Evolutionary conservation across 1,284 basidiomycete species (phyloP), one percentile per base, ranked within the genome.

Genomic region (Cystobasidiaceae sp.): DNA sequence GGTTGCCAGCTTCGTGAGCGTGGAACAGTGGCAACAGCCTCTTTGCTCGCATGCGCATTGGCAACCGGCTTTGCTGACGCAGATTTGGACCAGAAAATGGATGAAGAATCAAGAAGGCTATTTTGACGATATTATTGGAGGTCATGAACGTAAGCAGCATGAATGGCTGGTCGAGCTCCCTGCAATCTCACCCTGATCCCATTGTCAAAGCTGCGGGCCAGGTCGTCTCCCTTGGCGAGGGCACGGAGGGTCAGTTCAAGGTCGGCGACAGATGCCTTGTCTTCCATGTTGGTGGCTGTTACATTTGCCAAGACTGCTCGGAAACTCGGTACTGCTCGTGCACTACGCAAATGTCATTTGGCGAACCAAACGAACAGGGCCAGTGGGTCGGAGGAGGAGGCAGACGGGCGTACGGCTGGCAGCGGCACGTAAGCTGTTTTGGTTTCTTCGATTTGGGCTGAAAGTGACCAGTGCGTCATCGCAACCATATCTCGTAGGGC

Each of bases 81-180:
- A 21, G 30, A 3, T 37, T 33, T 23, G 15, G 8, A 7, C 11
- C 7, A 59, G 57, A 13, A 59, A 59, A 59, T 59, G 57, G 57
- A 59, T 59, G 57, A 59, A 59, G 45, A 59, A 59, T 33, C 57
- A 59, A 32, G 57, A 59, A 37, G 57, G 57, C 43, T 59, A 59
- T 25, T 59, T 59, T 49, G 57, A 49, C 45, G 57, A 57, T 11
- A 57, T 59, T 25, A 59, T 59, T n/a, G 57, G 57, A 2, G 57
- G 57, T 9, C 57, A 59, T 45, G 57, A 59, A 34, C 57, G 57
- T 59, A 28, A 34, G 57, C 21, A 27, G 34, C n/a, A 9, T 51
- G 49, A 4, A 30, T 19, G 4, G 9, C 7, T 11, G 11, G 4
- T 19, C 27, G 4, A 9, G n/a, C 9, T 11, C 37, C n/a, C n/a